Conservation (phyloP, 768 basidiomycete species). For the Kwoniella sp. region DNA sequence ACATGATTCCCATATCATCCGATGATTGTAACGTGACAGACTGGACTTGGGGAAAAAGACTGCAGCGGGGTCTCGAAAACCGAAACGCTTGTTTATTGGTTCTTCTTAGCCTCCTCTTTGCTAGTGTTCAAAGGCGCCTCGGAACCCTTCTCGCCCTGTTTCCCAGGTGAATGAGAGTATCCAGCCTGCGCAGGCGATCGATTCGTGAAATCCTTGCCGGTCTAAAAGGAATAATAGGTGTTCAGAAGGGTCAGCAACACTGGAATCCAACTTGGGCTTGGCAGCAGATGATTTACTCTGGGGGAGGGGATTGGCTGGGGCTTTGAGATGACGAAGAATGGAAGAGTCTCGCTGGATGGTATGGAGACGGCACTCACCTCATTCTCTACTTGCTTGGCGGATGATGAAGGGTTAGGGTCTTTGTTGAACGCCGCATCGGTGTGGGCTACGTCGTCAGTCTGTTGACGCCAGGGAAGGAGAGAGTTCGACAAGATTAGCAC, state of each 20-base stretch:
- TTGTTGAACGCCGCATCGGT: constrained; percentile 53
- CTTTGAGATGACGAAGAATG: too few relatives aligned
- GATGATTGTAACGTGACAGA: too few relatives aligned
- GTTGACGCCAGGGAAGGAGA: not conserved
- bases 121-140: constrained; percentile 42
- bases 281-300: too few relatives aligned
- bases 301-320: too few relatives aligned
- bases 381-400: constrained; percentile 48
- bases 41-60: too few relatives aligned
- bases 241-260: constrained; percentile 3
- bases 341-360: too few relatives aligned
- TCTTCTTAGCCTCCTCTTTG: constrained; percentile 26
- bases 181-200: constrained; percentile 34
- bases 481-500: not conserved
- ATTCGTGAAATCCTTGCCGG: constrained; percentile 52
- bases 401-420: constrained; percentile 38
- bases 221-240: constrained; percentile 18
- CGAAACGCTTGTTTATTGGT: not conserved
- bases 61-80: too few relatives aligned
- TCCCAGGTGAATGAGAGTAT: constrained; percentile 35
- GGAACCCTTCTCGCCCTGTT: constrained; percentile 35
- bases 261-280: too few relatives aligned
- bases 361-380: constrained; percentile 44
- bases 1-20: too few relatives aligned
- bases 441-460: constrained; percentile 55